phyloP scores from a whole-genome alignment of 1,284 basidiomycete genomes.

The Exsudoporus floridanus region DNA sequence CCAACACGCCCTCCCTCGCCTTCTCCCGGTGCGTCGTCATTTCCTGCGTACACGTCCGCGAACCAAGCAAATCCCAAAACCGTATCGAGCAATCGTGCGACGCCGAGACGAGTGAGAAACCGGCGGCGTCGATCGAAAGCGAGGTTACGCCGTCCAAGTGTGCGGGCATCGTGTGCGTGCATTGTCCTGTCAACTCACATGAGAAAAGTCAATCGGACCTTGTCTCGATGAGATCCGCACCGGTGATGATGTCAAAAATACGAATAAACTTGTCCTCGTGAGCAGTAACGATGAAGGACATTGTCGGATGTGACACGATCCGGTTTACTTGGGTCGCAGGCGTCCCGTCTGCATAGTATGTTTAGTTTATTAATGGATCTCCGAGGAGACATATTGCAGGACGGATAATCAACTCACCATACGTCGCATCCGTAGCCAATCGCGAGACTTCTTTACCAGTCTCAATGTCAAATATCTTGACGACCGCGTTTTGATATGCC shows the following conservation, averaged over 20 bases:
- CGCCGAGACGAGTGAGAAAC: conserved; percentile 85
- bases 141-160: conserved; percentile 92
- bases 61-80: conserved; percentile 92
- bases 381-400: conserved; percentile 1
- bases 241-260: conserved; percentile 82
- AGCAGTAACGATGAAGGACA: conserved; percentile 84
- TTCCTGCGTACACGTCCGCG: conserved; percentile 85
- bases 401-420: conserved; percentile 50
- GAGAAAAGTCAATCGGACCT: conserved; percentile 3
- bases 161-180: conserved; percentile 86
- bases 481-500: conserved; percentile 85
- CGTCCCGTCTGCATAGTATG: conserved; percentile 54
- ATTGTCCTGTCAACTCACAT: conserved; percentile 55
- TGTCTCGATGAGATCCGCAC: conserved; percentile 47
- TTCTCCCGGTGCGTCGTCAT: conserved; percentile 85
- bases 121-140: conserved; percentile 83
- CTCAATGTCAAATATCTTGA: conserved; percentile 90
- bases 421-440: conserved; percentile 67
- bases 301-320: conserved; percentile 88
- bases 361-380: conserved; percentile 3
- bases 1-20: conserved; percentile 87
- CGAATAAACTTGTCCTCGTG: conserved; percentile 94
- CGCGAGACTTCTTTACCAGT: conserved; percentile 76
- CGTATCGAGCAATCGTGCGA: conserved; percentile 93
- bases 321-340: conserved; percentile 83